phyloP scores from a whole-genome alignment of 768 basidiomycete species.

The Hebeloma cylindrosporum region DNA sequence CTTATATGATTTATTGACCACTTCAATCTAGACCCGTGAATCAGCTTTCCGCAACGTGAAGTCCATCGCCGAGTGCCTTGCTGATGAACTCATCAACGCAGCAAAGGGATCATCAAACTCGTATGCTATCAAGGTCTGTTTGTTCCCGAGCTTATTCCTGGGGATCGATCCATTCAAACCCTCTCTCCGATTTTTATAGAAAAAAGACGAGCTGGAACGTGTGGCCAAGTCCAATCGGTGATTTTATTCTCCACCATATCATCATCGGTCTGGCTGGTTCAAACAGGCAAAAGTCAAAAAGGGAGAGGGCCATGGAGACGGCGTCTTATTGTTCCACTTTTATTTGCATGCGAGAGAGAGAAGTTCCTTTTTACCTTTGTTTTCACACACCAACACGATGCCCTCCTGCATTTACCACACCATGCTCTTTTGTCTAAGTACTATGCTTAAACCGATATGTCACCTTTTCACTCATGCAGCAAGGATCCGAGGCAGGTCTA shows the following conservation, averaged over 20 bases:
- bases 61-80: conserved; percentile 97
- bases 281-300: conserved; percentile 22
- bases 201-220: conserved; percentile 99
- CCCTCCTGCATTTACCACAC: conserved; percentile 14
- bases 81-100: conserved; percentile 99
- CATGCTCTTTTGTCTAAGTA: conserved; percentile 22
- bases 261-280: conserved; percentile 26
- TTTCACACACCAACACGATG: conserved; percentile 19
- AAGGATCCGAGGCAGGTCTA: conserved; percentile 1
- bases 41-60: conserved; percentile 99
- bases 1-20: background rate
- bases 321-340: conserved; percentile 16
- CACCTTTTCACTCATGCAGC: conserved; percentile 10
- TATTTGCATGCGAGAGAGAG: conserved; percentile 18
- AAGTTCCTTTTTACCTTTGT: conserved; percentile 16
- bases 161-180: background rate
- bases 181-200: conserved; percentile 44
- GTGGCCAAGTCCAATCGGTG: conserved; percentile 99
- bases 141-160: background rate
- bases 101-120: conserved; percentile 99
- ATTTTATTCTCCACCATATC: conserved; percentile 35
- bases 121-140: conserved; percentile 93
- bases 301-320: conserved; percentile 20
- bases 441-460: conserved; percentile 24
- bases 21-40: conserved; percentile 79